Evolutionary conservation across 2,329 filamentous ascomycete species (phyloP), one percentile per base, ranked within the genome.

Genomic region (Tolypocladium nubicola): DNA sequence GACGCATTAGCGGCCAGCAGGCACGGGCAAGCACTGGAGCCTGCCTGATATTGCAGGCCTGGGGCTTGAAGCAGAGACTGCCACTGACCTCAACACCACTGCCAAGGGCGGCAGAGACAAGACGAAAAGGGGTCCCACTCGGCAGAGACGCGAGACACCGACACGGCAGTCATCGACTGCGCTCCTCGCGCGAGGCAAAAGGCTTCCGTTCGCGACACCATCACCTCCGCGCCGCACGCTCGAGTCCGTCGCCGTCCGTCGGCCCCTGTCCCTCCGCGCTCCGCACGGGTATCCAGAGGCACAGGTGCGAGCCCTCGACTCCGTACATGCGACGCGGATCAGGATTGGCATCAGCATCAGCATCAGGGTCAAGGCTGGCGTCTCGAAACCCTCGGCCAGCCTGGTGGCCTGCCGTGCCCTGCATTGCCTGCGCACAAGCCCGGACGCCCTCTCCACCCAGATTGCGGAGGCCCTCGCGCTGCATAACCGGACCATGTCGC

Each of bases 401-500:
- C 54, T n/a, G 53, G 50, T 54, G 53, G 35, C 40, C 56, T 30
- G 39, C 23, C 53, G 26, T 49, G 26, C 26, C 45, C 26, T 50
- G 47, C 45, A 26, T 13, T 10, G 45, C 45, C 16, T 10, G 45
- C 30, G 47, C 47, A 50, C 47, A 50, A 50, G 47, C 47, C 16
- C 30, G 11, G 47, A 33, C 39, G 39, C 43, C 37, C 47, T 49
- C 52, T 57, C 47, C 57, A 45, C 55, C 40, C 47, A 54, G 19
- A 55, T 39, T 55, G 58, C 57, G 53, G 52, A 58, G 57, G 57
- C 50, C 53, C 55, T 54, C 40, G 58, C 59, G 52, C 45, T 55
- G 61, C 60, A 61, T 59, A 59, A 57, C 57, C 43, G 70, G 70
- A 76, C 72, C 74, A 79, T 80, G 78, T 78, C 78, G 72, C 78